A percentile compares a stretch with the other conserved stretches of the same genome.
phyloP scores from a whole-genome alignment of 148 eudicot species.

The Tetragonia tetragonoides region DNA sequence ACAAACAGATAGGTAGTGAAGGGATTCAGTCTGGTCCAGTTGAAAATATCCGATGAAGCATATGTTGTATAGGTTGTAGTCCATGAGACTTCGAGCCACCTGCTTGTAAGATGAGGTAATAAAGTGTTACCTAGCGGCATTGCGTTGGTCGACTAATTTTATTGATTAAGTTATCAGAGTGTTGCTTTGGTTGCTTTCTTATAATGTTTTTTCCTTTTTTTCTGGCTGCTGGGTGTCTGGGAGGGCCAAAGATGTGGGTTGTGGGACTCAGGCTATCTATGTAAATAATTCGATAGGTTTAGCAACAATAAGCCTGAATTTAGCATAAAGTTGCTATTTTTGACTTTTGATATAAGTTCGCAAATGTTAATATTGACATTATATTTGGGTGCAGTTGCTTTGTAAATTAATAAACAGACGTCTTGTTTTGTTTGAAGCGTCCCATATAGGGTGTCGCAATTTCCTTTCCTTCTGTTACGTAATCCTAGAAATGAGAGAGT shows the following conservation, averaged over 20 bases:
- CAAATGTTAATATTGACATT: not conserved
- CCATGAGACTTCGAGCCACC: not conserved
- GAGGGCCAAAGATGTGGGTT: not conserved
- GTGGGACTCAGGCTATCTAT: not conserved
- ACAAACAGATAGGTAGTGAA: not conserved
- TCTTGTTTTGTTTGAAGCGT: too few relatives aligned
- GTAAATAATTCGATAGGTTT: conserved; percentile 11
- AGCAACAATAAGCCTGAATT: not conserved
- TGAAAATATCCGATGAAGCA: not conserved
- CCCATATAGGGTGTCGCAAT: too few relatives aligned
- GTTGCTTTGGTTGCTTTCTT: not conserved
- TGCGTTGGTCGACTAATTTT: not conserved
- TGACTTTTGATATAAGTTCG: not conserved
- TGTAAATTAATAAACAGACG: too few relatives aligned
- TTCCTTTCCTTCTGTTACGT: not conserved
- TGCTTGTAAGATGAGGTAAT: not conserved
- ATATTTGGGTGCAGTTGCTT: too few relatives aligned
- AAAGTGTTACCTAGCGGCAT: not conserved
- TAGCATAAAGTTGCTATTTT: not conserved
- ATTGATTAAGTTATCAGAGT: not conserved
- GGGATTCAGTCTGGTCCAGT: not conserved
- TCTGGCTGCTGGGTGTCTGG: not conserved
- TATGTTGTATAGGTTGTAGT: not conserved
- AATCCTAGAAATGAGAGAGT: too few relatives aligned
- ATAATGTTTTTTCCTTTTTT: too few relatives aligned